These are phyloP conservation scores for Oleoguttula mirabilis DNA, from an alignment of 495 filamentous ascomycete species.

Conservation along the genomic window DNA sequence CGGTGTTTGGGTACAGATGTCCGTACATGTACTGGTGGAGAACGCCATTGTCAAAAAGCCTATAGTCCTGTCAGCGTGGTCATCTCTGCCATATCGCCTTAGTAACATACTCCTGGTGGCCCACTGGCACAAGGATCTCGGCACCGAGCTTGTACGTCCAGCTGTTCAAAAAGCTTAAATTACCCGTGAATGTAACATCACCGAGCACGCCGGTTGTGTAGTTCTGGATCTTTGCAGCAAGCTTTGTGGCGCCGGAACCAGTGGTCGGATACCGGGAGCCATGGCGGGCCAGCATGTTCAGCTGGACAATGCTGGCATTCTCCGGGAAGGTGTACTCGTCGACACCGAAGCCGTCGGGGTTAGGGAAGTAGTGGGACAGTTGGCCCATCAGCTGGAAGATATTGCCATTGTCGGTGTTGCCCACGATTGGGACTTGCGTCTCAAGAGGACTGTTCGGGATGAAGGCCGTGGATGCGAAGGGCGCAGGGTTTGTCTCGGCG, in stretches of 20 bases:
- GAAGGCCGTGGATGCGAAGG: constrained; percentile 39
- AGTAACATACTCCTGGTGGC: constrained; percentile 34
- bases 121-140: constrained; percentile 42
- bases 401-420: constrained; percentile 35
- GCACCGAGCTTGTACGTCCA: constrained; percentile 40
- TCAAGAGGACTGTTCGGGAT: constrained; percentile 46
- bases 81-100: neutral
- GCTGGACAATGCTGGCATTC: constrained; percentile 14
- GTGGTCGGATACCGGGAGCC: constrained; percentile 22
- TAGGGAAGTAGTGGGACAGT: constrained; percentile 34
- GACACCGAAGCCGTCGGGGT: constrained; percentile 20
- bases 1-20: constrained; percentile 43
- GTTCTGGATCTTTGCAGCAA: constrained; percentile 29
- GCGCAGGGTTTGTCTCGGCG: constrained; percentile 42
- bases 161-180: constrained; percentile 38
- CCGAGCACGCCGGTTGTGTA: constrained; percentile 16
- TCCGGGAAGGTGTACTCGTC: constrained; percentile 19
- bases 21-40: constrained; percentile 51
- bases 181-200: constrained; percentile 34
- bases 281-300: constrained; percentile 20
- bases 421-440: constrained; percentile 43
- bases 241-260: constrained; percentile 22
- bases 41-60: constrained; percentile 39
- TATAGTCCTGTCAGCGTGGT: constrained; percentile 5
- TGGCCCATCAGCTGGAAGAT: constrained; percentile 47